These are phyloP conservation scores for Xylariales sp. DNA, from an alignment of 2,329 filamentous ascomycete genomes.

Conservation along the genomic window DNA sequence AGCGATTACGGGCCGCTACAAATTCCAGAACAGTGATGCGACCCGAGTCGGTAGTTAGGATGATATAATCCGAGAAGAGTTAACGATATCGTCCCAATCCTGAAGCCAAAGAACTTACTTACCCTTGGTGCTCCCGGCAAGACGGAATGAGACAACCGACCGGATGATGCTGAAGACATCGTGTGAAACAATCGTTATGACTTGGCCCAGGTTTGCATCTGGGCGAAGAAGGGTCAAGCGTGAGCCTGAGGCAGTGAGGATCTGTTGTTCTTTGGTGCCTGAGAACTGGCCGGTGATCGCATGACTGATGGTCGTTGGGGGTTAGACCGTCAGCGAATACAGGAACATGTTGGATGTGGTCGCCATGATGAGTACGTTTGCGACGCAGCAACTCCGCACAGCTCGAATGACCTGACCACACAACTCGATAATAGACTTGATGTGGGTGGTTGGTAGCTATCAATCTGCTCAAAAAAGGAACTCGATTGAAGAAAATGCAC, in stretches of 20 bases:
- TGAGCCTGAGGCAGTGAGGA: slow-evolving; percentile 88
- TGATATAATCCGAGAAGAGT: slow-evolving; percentile 73
- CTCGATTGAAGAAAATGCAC: background rate
- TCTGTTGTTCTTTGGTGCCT: slow-evolving; percentile 95
- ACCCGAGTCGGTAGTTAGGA: slow-evolving; percentile 91
- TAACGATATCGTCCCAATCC: slow-evolving; percentile 17
- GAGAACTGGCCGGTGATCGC: slow-evolving; percentile 93
- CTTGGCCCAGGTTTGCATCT: slow-evolving; percentile 78
- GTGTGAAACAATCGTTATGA: slow-evolving; percentile 80
- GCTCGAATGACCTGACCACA: background rate
- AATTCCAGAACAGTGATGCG: slow-evolving; percentile 94
- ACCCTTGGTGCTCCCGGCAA: slow-evolving; percentile 96
- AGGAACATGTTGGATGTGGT: slow-evolving; percentile 97
- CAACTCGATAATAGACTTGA: background rate
- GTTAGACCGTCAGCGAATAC: slow-evolving; percentile 94
- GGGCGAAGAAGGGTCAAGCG: slow-evolving; percentile 82
- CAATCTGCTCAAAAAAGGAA: too few species aligned
- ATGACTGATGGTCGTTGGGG: slow-evolving; percentile 82
- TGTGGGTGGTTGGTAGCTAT: background rate
- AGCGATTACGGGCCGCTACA: slow-evolving; percentile 76
- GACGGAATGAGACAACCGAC: slow-evolving; percentile 78
- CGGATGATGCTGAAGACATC: slow-evolving; percentile 96
- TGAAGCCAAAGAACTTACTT: slow-evolving; percentile 38
- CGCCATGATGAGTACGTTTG: too few species aligned
- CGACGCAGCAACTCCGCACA: background rate